Conservation (phyloP, 2,329 filamentous ascomycete species). For the Colletotrichum tanaceti region DNA sequence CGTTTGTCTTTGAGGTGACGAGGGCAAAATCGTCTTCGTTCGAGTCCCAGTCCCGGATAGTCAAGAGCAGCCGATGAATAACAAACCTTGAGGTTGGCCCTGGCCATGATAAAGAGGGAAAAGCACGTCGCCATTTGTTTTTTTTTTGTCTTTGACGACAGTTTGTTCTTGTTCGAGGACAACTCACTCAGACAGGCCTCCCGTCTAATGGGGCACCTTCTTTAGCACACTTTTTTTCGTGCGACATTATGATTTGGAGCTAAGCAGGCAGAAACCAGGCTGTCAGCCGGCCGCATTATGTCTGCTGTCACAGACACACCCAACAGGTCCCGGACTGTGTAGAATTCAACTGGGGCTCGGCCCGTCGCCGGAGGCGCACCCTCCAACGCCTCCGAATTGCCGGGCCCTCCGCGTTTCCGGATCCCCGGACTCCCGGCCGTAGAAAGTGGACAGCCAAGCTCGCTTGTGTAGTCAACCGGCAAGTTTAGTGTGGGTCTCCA, state of each 20-base stretch:
- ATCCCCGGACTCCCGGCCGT: neutral
- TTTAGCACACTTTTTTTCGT: neutral
- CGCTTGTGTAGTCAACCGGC: neutral
- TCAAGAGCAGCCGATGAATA: conserved; percentile 15
- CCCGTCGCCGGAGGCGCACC: neutral
- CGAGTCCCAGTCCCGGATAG: conserved; percentile 1
- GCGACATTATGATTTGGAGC: neutral
- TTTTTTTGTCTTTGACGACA: neutral
- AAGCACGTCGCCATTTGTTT: neutral
- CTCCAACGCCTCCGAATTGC: neutral
- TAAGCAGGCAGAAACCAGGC: conserved; percentile 4
- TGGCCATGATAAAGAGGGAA: conserved; percentile 14
- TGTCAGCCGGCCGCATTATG: neutral
- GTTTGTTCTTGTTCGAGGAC: no score
- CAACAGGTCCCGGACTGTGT: neutral
- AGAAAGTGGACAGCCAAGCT: neutral
- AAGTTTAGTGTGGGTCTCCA: neutral
- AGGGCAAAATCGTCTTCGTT: conserved; percentile 4
- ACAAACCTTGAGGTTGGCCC: no score
- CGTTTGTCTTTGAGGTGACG: conserved; percentile 1
- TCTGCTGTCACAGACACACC: no score
- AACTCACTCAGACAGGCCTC: neutral
- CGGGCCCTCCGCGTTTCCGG: neutral
- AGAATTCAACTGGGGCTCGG: neutral
- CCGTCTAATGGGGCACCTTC: neutral